phyloP scores from a whole-genome alignment of 2,329 filamentous ascomycete genomes.

The Pochonia chlamydosporia region DNA sequence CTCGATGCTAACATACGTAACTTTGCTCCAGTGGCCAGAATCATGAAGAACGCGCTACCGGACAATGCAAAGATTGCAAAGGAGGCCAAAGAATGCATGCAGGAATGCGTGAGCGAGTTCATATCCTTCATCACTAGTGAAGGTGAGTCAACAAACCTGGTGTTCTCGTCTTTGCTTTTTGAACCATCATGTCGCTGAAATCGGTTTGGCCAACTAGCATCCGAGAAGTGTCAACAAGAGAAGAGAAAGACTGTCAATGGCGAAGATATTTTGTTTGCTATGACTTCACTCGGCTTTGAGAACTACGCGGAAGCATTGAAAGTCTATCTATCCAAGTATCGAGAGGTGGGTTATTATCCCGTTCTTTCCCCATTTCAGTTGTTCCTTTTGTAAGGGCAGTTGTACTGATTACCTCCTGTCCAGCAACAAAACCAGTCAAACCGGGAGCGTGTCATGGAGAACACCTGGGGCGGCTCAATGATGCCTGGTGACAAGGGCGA shows the following conservation, averaged over 20 bases:
- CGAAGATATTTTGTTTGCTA: conserved; percentile 96
- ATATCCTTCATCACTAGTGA: conserved; percentile 99
- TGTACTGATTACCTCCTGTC: conserved; percentile 10
- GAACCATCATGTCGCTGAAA: too few relatives aligned
- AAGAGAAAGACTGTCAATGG: conserved; percentile 99
- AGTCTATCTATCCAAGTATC: conserved; percentile 95
- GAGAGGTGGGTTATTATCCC: conserved; percentile 65
- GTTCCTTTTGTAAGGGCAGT: not conserved
- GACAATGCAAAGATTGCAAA: conserved; percentile 99
- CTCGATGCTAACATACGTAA: conserved; percentile 92
- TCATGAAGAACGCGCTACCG: conserved; percentile 96
- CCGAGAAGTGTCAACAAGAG: conserved; percentile 98
- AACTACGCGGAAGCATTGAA: conserved; percentile 98
- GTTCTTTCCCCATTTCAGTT: not conserved
- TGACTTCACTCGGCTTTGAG: conserved; percentile 98
- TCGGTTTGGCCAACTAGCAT: conserved; percentile 68
- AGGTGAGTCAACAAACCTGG: conserved; percentile 53
- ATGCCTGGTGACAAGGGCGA: conserved; percentile 28
- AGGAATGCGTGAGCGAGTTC: conserved; percentile 99
- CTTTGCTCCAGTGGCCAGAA: conserved; percentile 92
- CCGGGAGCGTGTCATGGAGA: conserved; percentile 32
- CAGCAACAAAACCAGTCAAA: conserved; percentile 38
- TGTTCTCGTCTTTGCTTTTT: conserved; percentile 15
- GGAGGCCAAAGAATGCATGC: conserved; percentile 99
- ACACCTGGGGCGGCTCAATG: conserved; percentile 25